Percentiles rank a stretch among this genome's conserved stretches.
phyloP scores from a whole-genome alignment of 176 grass and related monocot genomes.

The Musa itinerans region DNA sequence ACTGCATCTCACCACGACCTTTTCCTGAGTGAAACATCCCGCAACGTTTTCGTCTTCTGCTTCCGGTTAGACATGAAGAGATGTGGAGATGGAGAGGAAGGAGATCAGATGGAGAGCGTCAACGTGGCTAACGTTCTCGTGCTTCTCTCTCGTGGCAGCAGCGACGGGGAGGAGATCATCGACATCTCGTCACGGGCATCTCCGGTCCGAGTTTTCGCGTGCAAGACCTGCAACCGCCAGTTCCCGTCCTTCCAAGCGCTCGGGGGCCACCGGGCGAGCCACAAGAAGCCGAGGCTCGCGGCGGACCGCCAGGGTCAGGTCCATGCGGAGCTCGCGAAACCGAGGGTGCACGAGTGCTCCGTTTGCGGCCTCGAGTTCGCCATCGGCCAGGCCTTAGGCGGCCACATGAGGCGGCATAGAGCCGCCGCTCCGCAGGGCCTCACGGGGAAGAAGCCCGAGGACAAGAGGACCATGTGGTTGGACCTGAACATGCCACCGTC shows the following conservation, averaged over 20 bases:
- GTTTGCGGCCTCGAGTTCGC: conserved; percentile 6
- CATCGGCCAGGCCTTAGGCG: not conserved
- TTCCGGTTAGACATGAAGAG: no score
- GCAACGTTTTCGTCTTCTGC: no score
- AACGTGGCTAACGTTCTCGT: not conserved
- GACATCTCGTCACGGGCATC: not conserved
- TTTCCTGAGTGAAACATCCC: no score
- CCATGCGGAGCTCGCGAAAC: not conserved
- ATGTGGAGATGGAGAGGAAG: not conserved
- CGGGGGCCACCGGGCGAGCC: conserved; percentile 1
- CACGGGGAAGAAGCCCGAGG: not conserved
- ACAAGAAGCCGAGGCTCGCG: conserved; percentile 5
- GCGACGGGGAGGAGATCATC: not conserved
- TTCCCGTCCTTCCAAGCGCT: conserved; percentile 9
- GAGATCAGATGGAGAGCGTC: not conserved
- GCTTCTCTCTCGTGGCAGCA: not conserved
- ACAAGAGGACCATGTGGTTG: not conserved
- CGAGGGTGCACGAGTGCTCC: conserved; percentile 1
- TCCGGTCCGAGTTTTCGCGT: not conserved
- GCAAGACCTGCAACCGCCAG: conserved; percentile 10
- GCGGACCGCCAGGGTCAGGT: not conserved
- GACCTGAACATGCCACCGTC: not conserved
- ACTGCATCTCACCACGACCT: no score
- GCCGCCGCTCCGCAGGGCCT: not conserved
- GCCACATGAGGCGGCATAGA: not conserved